Base-by-base conservation (phyloP, 306 rosid genomes). In the Dryas drummondii region DNA sequence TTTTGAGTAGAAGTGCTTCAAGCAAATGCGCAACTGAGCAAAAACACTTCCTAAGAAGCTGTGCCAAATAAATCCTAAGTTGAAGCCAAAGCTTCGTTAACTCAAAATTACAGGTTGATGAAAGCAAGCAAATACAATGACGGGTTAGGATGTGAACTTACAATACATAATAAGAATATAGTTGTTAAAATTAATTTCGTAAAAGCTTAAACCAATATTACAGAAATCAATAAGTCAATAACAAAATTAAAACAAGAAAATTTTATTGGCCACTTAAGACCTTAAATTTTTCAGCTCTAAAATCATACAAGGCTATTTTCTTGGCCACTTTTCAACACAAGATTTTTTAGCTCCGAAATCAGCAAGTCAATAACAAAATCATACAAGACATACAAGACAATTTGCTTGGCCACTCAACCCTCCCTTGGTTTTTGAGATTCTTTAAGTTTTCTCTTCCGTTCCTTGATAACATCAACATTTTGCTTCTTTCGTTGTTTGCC, bases 371-470 rank as follows among this genome's bases (percentile, higher is more conserved):
- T 32, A 52, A 16, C 51, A 26, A 70, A n/a, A 11, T 17, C 46
- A 32, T 13, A 59, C 1, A 57, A 3, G 37, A 32, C 37, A 32
- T 32, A 32, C 37, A 32, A 32, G 4, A 9, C 64, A 79, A 59
- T 41, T 77, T 52, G 55, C 51, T 22, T 17, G 62, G 52, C 51
- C 74, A 61, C 73, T 68, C 70, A 82, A 70, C 55, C 58, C 49
- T 72, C 80, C 77, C 54, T 22, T 10, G 88, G 50, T 64, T 81
- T 68, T 72, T 81, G 45, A 66, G 90, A 82, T 80, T 76, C 91
- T n/a, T 82, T 83, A 54, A 87, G 74, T 54, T 85, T 89, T 85
- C 74, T 86, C 86, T 84, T 92, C 82, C 99, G 80, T 70, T 85
- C 82, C 79, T 69, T 80, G n/a, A 92, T 76, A 44, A 66, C 61